phyloP scores from a whole-genome alignment of 2,329 filamentous ascomycete genomes.

The Phoma herbarum region DNA sequence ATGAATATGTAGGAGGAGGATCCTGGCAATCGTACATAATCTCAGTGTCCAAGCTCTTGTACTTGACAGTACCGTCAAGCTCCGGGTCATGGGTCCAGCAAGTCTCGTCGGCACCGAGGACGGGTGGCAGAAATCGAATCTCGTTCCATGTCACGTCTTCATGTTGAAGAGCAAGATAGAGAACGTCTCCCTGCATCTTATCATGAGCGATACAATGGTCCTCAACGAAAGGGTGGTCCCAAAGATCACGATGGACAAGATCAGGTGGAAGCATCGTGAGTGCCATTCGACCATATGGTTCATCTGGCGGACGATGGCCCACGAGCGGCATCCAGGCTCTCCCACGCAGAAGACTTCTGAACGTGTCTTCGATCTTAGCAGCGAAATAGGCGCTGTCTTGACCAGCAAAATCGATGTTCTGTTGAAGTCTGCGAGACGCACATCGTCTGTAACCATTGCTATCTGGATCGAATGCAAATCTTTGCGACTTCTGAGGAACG shows the following conservation, averaged over 20 bases:
- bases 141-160: constrained; percentile 54
- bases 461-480: constrained; percentile 51
- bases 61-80: constrained; percentile 49
- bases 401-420: constrained; percentile 49
- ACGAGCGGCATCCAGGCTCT: constrained; percentile 53
- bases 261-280: constrained; percentile 47
- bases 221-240: constrained; percentile 53
- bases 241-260: constrained; percentile 45
- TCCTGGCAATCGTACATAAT: constrained; percentile 55
- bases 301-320: constrained; percentile 50
- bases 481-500: constrained; percentile 49
- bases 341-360: constrained; percentile 48
- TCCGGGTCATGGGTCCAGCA: constrained; percentile 53
- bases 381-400: constrained; percentile 51
- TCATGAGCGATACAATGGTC: constrained; percentile 54
- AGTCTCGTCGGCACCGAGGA: constrained; percentile 44
- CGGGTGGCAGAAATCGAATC: constrained; percentile 48
- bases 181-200: constrained; percentile 53
- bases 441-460: constrained; percentile 51
- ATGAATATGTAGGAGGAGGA: constrained; percentile 54
- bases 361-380: constrained; percentile 47
- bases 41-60: constrained; percentile 51
- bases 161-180: constrained; percentile 52
- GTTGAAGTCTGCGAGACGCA: constrained; percentile 51
- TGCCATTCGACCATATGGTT: constrained; percentile 52